phyloP scores from a whole-genome alignment of 2,329 filamentous ascomycete genomes.

The Cercospora zeina region DNA sequence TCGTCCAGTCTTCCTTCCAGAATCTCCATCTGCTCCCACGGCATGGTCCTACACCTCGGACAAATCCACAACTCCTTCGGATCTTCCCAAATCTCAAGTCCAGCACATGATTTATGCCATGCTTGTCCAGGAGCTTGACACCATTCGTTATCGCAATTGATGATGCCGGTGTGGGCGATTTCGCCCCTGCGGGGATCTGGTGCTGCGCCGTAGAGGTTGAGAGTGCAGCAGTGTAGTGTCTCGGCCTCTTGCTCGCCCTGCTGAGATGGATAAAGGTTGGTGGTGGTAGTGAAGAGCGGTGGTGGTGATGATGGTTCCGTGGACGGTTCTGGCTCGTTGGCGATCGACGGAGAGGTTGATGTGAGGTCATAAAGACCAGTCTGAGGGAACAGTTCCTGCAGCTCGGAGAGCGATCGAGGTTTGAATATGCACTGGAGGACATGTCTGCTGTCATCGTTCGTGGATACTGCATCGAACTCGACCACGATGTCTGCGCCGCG shows the following conservation, averaged over 20 bases:
- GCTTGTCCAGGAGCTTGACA: conserved; percentile 5
- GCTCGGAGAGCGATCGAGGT: not conserved
- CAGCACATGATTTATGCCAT: conserved; percentile 9
- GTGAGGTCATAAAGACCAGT: not conserved
- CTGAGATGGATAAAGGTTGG: not conserved
- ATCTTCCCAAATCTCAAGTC: not conserved
- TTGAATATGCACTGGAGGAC: not conserved
- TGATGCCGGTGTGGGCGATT: not conserved
- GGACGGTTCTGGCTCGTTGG: not conserved
- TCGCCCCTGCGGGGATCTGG: not conserved
- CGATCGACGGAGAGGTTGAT: not conserved
- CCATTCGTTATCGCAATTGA: conserved; percentile 10
- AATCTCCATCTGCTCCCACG: not conserved
- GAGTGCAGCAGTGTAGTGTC: not conserved
- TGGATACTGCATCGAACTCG: not conserved
- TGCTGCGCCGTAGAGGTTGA: not conserved
- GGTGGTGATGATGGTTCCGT: not conserved
- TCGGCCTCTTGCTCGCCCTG: not conserved
- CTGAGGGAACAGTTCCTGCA: not conserved
- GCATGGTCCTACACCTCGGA: not conserved
- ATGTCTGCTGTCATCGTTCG: not conserved
- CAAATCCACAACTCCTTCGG: conserved; percentile 6
- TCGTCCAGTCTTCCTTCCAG: not conserved
- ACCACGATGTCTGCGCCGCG: not conserved
- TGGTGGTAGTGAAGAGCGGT: not conserved